Conservation (phyloP, 1,284 basidiomycete species). For the Schizophyllum commune region DNA sequence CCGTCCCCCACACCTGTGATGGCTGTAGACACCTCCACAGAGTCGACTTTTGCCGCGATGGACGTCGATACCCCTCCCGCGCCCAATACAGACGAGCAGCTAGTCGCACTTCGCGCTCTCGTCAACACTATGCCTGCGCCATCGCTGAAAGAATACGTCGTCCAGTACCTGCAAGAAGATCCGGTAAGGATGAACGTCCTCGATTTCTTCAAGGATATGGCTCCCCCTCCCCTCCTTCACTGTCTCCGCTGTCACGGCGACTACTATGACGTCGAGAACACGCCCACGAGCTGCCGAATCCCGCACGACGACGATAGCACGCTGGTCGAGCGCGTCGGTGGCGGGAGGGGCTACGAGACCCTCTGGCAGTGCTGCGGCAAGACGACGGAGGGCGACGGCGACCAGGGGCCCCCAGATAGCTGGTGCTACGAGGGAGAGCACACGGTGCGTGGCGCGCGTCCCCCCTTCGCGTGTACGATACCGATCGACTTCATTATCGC, state of each 20-base stretch:
- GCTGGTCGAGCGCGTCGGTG: conserved; percentile 31
- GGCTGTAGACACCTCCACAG: conserved; percentile 14
- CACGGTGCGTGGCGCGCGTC: conserved; percentile 40
- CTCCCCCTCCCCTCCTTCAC: conserved; percentile 58
- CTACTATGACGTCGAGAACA: conserved; percentile 51
- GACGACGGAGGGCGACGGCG: conserved; percentile 64
- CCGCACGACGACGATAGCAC: conserved; percentile 41
- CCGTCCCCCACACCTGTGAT: conserved; percentile 41
- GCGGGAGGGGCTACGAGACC: conserved; percentile 33
- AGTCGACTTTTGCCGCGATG: conserved; percentile 20
- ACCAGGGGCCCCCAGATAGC: conserved; percentile 73
- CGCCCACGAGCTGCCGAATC: conserved; percentile 46
- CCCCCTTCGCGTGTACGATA: conserved; percentile 2
- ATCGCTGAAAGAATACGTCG: conserved; percentile 53
- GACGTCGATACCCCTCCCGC: conserved; percentile 12
- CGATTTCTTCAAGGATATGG: conserved; percentile 49
- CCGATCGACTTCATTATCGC: conserved; percentile 2
- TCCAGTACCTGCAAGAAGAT: conserved; percentile 35
- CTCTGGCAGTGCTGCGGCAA: conserved; percentile 66
- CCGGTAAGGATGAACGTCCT: conserved; percentile 34
- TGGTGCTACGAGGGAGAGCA: conserved; percentile 80
- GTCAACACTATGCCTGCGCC: conserved; percentile 57
- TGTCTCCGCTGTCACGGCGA: conserved; percentile 66
- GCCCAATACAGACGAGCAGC: conserved; percentile 20
- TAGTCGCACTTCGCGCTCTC: conserved; percentile 39